Base-by-base conservation (phyloP, 2,329 filamentous ascomycete genomes). In the Fusarium sp. region DNA sequence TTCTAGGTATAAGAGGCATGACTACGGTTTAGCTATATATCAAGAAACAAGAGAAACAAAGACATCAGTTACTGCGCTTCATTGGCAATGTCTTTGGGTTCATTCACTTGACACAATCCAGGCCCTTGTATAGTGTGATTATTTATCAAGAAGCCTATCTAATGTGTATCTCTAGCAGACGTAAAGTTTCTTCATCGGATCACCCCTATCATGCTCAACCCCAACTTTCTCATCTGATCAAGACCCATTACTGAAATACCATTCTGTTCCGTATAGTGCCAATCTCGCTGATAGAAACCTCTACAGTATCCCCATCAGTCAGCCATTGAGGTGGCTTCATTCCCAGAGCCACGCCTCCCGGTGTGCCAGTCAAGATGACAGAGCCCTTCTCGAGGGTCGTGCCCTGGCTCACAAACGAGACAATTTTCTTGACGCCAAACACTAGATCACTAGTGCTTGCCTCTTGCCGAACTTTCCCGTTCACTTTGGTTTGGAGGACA, bases 321-420 rank as follows among this genome's bases (percentile, higher is more conserved):
- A 61, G 8, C 49, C 53, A 60, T 27, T 25, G 36, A 4, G 49
- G 53, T 4, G 49, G 53, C 17, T 50, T 53, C 49, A 50, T 58
- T 10, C 49, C 49, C 36, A 57, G 10, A 31, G 33, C 57, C 21
- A 61, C 54, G 1, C 57, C 57, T 10, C 49, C 49, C 2, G 57
- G 57, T 4, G 57, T 61, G 2, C 57, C 57, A 11, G 57, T 61
- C 21, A 61, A 8, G 6, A 61, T 58, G 1, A 57, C 37, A 10
- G 57, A 42, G 3, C 57, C 57, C 4, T 36, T 44, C 10, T 49
- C 44, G 1, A 61, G 37, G 9, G 57, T 61, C 4, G 57, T 61
- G 5, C 49, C 54, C n/a, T 52, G 53, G 9, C 48, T 53, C 3
- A 53, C 36, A 41, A 53, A 52, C 4, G 21, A 36, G 47, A 61